These are phyloP conservation scores for Skeletonema potamos DNA, from an alignment of 108 stramenopile species.

Conservation along the genomic window DNA sequence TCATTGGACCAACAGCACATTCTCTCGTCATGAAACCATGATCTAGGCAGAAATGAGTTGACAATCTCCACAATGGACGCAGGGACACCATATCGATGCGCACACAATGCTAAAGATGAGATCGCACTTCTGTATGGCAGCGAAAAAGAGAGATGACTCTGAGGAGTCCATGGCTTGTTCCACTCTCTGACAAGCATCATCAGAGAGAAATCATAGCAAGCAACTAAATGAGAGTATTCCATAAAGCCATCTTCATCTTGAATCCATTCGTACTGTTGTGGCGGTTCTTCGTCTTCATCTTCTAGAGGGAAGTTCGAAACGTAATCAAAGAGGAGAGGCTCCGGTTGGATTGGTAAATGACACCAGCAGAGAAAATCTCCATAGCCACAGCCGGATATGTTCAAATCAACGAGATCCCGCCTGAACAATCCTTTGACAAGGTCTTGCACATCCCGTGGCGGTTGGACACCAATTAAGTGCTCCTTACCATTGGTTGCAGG, in stretches of 20 bases:
- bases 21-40: slow-evolving; percentile 56
- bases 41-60: slow-evolving; percentile 43
- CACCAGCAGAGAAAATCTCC: slow-evolving; percentile 57
- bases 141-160: slow-evolving; percentile 44
- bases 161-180: slow-evolving; percentile 52
- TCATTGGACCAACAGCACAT: slow-evolving; percentile 43
- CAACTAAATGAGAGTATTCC: slow-evolving; percentile 13
- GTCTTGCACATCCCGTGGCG: slow-evolving; percentile 42
- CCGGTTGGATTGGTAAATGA: slow-evolving; percentile 21
- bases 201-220: slow-evolving; percentile 49
- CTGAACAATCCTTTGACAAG: slow-evolving; percentile 45
- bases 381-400: slow-evolving; percentile 48
- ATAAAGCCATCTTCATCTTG: slow-evolving; percentile 35
- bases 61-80: slow-evolving; percentile 38
- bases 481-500: not conserved
- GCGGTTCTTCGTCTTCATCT: slow-evolving; percentile 23
- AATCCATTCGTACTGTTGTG: slow-evolving; percentile 19
- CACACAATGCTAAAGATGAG: slow-evolving; percentile 34
- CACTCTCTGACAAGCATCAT: slow-evolving; percentile 43
- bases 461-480: slow-evolving; percentile 20
- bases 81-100: slow-evolving; percentile 46
- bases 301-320: slow-evolving; percentile 19
- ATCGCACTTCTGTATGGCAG: slow-evolving; percentile 31
- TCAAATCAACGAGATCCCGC: slow-evolving; percentile 54
- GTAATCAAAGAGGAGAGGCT: slow-evolving; percentile 37